Conservation (phyloP, 495 filamentous ascomycete genomes). For the Wilcoxina mikolae region DNA sequence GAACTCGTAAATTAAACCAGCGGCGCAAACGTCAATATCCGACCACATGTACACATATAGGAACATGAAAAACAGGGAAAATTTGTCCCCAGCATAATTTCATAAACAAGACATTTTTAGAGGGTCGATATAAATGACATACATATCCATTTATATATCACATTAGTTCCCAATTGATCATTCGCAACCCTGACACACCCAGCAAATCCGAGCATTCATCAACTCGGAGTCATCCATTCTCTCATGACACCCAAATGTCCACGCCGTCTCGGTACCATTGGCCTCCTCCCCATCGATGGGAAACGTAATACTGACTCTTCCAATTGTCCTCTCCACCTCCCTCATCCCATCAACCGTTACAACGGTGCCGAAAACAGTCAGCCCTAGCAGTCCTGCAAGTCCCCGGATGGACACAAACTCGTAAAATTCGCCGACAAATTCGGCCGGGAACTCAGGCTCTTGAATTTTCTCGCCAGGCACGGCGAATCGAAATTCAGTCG, state of each 20-base stretch:
- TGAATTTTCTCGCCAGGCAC: not conserved
- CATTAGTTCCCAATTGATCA: too few relatives aligned
- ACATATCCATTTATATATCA: too few relatives aligned
- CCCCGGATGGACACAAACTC: conserved; percentile 12
- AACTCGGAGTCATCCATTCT: conserved; percentile 20
- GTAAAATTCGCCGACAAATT: conserved; percentile 21
- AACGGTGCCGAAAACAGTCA: conserved; percentile 14
- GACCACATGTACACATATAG: too few relatives aligned
- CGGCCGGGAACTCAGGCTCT: conserved; percentile 7
- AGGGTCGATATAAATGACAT: too few relatives aligned
- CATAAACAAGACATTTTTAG: too few relatives aligned
- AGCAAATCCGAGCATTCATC: conserved; percentile 26
- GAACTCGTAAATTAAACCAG: too few relatives aligned
- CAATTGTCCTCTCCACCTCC: conserved; percentile 22
- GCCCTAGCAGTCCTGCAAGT: conserved; percentile 18
- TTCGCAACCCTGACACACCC: conserved; percentile 22
- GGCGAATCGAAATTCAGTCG: conserved; percentile 24
- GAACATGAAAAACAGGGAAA: too few relatives aligned
- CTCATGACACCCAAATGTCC: conserved; percentile 27
- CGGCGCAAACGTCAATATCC: too few relatives aligned
- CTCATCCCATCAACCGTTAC: conserved; percentile 9
- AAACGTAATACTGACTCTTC: conserved; percentile 22
- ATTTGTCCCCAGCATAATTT: too few relatives aligned
- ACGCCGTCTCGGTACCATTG: conserved; percentile 17
- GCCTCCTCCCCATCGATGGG: conserved; percentile 6